Percentiles rank a stretch among this genome's conserved stretches.
phyloP scores from a whole-genome alignment of 2,329 filamentous ascomycete genomes.

The Epichloe typhina region DNA sequence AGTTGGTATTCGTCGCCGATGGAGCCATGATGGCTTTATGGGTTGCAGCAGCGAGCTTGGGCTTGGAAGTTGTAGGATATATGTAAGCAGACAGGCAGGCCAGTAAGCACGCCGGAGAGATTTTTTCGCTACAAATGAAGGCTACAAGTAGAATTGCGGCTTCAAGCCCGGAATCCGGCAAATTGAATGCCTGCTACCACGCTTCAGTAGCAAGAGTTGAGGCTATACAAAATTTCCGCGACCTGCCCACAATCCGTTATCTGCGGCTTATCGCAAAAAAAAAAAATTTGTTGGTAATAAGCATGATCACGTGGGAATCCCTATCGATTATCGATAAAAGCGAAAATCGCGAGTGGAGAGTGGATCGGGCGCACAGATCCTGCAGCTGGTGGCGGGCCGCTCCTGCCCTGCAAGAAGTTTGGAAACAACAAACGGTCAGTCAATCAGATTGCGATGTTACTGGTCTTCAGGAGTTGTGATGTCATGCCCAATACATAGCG shows the following conservation, averaged over 20 bases:
- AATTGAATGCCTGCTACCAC: constrained; percentile 2
- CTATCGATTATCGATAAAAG: constrained; percentile 13
- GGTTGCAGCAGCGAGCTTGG: constrained; percentile 3
- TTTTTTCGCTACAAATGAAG: not conserved
- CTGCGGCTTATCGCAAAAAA: constrained; percentile 11
- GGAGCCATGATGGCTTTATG: constrained; percentile 33
- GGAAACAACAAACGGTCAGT: not conserved
- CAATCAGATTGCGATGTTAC: not conserved
- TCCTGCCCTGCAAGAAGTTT: not conserved
- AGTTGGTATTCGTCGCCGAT: constrained; percentile 51
- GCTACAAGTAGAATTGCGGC: not conserved
- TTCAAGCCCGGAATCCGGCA: not conserved
- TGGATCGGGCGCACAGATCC: not conserved
- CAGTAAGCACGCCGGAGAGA: not conserved
- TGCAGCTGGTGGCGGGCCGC: not conserved
- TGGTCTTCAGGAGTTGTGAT: not conserved
- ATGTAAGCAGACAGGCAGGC: not conserved
- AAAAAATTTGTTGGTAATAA: constrained; percentile 17
- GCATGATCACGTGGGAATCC: constrained; percentile 11
- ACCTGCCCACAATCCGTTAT: constrained; percentile 1
- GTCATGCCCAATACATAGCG: not conserved
- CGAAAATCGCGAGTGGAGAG: not conserved
- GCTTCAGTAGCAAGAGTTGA: constrained; percentile 12
- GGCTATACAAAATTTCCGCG: constrained; percentile 13
- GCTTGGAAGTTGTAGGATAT: not conserved